A percentile compares a stretch with the other conserved stretches of the same genome.
Evolutionary conservation across 2,329 filamentous ascomycete genomes (phyloP).

Genomic region (Aspergillus costaricaensis): DNA sequence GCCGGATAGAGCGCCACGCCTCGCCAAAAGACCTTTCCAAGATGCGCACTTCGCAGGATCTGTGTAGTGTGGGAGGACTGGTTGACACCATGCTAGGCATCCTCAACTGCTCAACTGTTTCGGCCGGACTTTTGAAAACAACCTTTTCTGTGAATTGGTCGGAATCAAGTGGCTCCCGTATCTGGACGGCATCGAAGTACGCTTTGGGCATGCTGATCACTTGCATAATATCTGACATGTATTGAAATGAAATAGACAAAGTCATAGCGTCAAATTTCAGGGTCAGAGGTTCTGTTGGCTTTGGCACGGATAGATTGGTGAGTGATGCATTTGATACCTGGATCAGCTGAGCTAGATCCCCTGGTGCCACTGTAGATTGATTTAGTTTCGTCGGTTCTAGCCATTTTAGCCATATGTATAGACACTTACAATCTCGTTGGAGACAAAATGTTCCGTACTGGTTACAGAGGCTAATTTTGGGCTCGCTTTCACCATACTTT

Average conservation of each 20-base stretch:
- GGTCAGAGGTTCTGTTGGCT: slow-evolving; percentile 27
- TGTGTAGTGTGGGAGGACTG: slow-evolving; percentile 26
- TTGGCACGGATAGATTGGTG: slow-evolving; percentile 18
- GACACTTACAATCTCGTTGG: slow-evolving; percentile 31
- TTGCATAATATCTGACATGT: slow-evolving; percentile 27
- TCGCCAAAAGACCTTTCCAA: slow-evolving; percentile 32
- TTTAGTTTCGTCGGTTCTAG: not conserved
- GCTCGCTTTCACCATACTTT: slow-evolving; percentile 35
- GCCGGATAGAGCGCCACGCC: slow-evolving; percentile 32
- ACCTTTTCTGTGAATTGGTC: slow-evolving; percentile 32
- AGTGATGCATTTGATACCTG: slow-evolving; percentile 21
- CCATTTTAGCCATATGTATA: too few relatives aligned
- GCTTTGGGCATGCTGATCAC: slow-evolving; percentile 35
- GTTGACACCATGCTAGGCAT: slow-evolving; percentile 32
- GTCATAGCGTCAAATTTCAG: slow-evolving; percentile 30
- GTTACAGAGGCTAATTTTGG: slow-evolving; percentile 35
- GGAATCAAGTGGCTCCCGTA: slow-evolving; percentile 33
- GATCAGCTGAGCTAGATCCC: slow-evolving; percentile 26
- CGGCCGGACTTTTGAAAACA: slow-evolving; percentile 32
- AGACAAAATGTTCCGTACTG: slow-evolving; percentile 35
- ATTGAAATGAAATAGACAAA: slow-evolving; percentile 33
- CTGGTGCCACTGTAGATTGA: slow-evolving; percentile 19
- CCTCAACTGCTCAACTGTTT: slow-evolving; percentile 32
- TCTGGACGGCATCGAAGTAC: slow-evolving; percentile 35
- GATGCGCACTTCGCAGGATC: slow-evolving; percentile 35